Percentiles rank a stretch among this genome's conserved stretches.
Evolutionary conservation across 1,284 basidiomycete genomes (phyloP).

Genomic region (Waitea zeae): DNA sequence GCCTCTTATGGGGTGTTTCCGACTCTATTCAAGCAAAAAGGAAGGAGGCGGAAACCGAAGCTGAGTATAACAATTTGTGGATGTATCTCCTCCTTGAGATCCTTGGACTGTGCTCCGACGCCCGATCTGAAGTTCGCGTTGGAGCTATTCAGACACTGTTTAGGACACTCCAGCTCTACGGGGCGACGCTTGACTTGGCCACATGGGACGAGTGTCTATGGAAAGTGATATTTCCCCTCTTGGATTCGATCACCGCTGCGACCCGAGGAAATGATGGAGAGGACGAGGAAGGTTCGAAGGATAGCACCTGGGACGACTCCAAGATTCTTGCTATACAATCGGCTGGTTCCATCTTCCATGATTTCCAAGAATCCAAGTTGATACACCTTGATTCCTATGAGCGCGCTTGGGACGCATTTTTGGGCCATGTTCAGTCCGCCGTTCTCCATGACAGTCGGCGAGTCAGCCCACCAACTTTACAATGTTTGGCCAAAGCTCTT

Average conservation of each 20-base stretch:
- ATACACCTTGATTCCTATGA: conserved; percentile 53
- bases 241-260: conserved; percentile 53
- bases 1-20: conserved; percentile 83
- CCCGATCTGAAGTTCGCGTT: conserved; percentile 75
- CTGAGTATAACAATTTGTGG: conserved; percentile 73
- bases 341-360: conserved; percentile 68
- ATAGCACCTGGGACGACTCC: conserved; percentile 66
- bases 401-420: conserved; percentile 56
- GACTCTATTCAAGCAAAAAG: conserved; percentile 76
- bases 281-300: conserved; percentile 9
- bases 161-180: conserved; percentile 86
- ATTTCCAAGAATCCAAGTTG: conserved; percentile 63
- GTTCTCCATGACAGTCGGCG: conserved; percentile 51
- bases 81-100: conserved; percentile 80
- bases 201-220: conserved; percentile 84
- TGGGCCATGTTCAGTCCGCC: conserved; percentile 48
- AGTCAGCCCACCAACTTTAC: conserved; percentile 65
- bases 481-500: conserved; percentile 67
- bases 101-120: conserved; percentile 67
- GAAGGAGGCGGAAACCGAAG: conserved; percentile 46
- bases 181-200: conserved; percentile 55
- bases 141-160: conserved; percentile 94
- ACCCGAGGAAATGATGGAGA: conserved; percentile 22
- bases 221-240: conserved; percentile 79
- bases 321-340: conserved; percentile 77